Percentiles rank a stretch among this genome's conserved stretches.
phyloP scores from a whole-genome alignment of 305 asterid genomes.

The Ilex paraguariensis region DNA sequence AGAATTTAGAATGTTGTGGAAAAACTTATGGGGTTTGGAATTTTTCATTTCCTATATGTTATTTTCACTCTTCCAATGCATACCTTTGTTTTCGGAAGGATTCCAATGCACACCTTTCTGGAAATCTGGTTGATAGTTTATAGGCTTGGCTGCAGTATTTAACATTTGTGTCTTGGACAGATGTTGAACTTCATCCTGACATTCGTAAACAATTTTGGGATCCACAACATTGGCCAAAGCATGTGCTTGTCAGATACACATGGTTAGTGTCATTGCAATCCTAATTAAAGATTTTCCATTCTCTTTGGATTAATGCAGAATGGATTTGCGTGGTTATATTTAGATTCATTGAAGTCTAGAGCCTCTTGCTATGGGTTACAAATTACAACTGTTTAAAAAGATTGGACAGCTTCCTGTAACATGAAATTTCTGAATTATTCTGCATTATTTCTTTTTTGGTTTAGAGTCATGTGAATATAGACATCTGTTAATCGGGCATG shows the following conservation, averaged over 20 bases:
- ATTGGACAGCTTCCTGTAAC: neutral
- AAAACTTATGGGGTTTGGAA: too few species aligned
- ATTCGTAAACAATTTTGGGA: constrained; percentile 90
- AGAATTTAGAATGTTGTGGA: too few species aligned
- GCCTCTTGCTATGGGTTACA: neutral
- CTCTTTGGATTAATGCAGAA: neutral
- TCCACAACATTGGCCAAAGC: constrained; percentile 92
- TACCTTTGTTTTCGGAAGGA: too few species aligned
- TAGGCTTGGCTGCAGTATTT: neutral
- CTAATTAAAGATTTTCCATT: neutral
- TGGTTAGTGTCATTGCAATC: constrained; percentile 40
- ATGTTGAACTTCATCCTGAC: constrained; percentile 84
- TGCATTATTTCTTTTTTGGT: too few species aligned
- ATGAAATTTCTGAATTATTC: neutral
- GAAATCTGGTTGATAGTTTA: too few species aligned
- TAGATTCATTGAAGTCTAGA: neutral
- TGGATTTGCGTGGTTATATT: constrained; percentile 9
- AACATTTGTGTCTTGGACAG: constrained; percentile 35
- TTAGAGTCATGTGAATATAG: too few species aligned
- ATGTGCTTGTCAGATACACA: constrained; percentile 81
- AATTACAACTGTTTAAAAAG: neutral
- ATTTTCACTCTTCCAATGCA: too few species aligned
- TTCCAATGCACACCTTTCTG: too few species aligned
- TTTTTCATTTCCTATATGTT: too few species aligned
- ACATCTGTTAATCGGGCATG: too few species aligned